These are phyloP conservation scores for Pseudogymnoascus sp. DNA, from an alignment of 2,329 filamentous ascomycete species.

Conservation along the genomic window DNA sequence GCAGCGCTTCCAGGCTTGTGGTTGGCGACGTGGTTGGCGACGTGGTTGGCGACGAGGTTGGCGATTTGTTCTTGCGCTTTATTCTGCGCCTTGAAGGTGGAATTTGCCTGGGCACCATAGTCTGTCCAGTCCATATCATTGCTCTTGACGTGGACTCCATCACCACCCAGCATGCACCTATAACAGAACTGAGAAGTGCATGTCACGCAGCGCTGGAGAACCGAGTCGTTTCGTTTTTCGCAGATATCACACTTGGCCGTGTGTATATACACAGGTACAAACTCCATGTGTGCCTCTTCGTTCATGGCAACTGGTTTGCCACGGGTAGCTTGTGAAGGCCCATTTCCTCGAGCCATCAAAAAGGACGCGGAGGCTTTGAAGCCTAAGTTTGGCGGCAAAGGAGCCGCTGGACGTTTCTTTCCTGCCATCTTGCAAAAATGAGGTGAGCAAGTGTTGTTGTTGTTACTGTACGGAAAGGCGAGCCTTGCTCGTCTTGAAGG, in stretches of 20 bases:
- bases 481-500: background rate
- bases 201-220: slow-evolving; percentile 5
- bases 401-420: background rate
- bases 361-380: background rate
- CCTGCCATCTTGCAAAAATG: background rate
- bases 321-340: background rate
- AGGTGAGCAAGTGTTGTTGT: background rate
- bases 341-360: background rate
- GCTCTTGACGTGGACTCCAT: background rate
- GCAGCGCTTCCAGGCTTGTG: background rate
- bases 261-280: slow-evolving; percentile 5
- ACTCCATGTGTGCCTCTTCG: background rate
- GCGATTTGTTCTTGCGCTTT: background rate
- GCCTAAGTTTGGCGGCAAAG: background rate
- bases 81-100: background rate
- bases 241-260: slow-evolving; percentile 10
- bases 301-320: background rate
- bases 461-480: background rate
- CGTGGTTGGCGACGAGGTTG: too few relatives aligned
- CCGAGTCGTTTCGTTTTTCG: background rate
- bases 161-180: background rate
- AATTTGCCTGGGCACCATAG: background rate
- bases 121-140: slow-evolving; percentile 2
- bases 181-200: background rate
- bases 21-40: too few relatives aligned